Base-by-base conservation (phyloP, 2,329 filamentous ascomycete species). In the Fusarium denticulatum region DNA sequence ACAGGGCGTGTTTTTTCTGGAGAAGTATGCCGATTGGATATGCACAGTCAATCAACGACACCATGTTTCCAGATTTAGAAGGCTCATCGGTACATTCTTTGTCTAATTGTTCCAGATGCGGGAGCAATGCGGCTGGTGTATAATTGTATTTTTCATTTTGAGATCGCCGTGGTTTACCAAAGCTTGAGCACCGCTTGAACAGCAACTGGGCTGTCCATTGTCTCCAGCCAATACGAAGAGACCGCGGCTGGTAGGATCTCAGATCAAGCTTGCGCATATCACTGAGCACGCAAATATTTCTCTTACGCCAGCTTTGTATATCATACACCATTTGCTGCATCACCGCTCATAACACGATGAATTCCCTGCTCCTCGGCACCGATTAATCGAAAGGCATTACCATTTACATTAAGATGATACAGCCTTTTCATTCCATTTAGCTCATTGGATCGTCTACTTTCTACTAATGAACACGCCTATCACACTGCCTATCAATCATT, bases 111-210 rank as follows among this genome's bases (percentile, higher is more conserved):
- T 37, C 30, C 45, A 34, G 24, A 26, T 34, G 60, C 26, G 20
- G 28, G 43, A 43, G 24, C 46, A 18, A 20, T 58, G 45, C 40
- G 22, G 37, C 22, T 50, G 46, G 37, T 49, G 52, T 37, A 22
- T 20, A 36, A 12, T 42, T 50, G 9, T 26, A 26, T 43, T 36
- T n/a, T 45, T n/a, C 45, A 37, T 42, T 63, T 68, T 26, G 28
- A 34, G 6, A 32, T 20, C 20, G 58, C 58, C 28, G 55, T 69
- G 36, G 60, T 28, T 46, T 69, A 37, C 52, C 50, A 68, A 36
- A 58, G 16, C 22, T 59, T 69, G 13, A 64, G 57, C 45, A 68
- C 52, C 22, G 67, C 64, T 36, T 58, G 28, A 20, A 68, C 36
- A 4, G 64, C 52, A 26, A 58, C 30, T 63, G 57, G 15, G 39